Base-by-base conservation (phyloP, 331 rosid genomes). In the Stylosanthes scabra region DNA sequence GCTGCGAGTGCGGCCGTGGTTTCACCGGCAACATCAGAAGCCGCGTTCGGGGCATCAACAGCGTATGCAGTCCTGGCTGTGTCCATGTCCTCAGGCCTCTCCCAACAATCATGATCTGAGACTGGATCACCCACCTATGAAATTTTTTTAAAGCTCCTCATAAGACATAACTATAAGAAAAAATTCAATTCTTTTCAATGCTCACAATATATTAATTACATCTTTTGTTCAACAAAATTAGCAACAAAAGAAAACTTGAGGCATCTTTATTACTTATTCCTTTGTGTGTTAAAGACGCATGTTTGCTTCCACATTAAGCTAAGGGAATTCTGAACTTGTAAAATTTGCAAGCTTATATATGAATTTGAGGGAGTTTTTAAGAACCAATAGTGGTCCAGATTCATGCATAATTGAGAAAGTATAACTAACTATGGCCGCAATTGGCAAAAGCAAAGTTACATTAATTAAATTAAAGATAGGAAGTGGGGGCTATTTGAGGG, bases 81-180 rank as follows among this genome's bases (percentile, higher is more conserved):
- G 82, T 94, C 97, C 98, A 94, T 94, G 66, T 94, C 98, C 81
- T 91, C 98, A 5, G 96, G 93, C 28, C 98, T 91, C 80, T 94
- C 97, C 98, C 97, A 94, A 74, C 98, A 94, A 28, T 52, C 74
- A 7, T 94, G 98, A 66, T 94, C 98, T 7, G 57, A 55, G 28
- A 44, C 83, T 27, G 98, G 98, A 74, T 94, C 97, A 12, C 98
- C 98, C 40, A 94, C 97, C 98, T 93, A 69, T 51, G 8, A n/a
- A 46, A 46, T 46, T 10, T 2, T 7, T 46, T 9, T 31, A 31
- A 31, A 31, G 37, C 1, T 31, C 37, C 37, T 31, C 37, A 31
- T 31, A 31, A 31, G 37, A 31, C 37, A 31, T 31, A 31, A 31
- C 3, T 31, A 31, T 31, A 31, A 31, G 37, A 31, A 31, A 31